Evolutionary conservation across 768 basidiomycete genomes (phyloP), one percentile per base, ranked within the genome.

Genomic region (Chalciporus piperatus): DNA sequence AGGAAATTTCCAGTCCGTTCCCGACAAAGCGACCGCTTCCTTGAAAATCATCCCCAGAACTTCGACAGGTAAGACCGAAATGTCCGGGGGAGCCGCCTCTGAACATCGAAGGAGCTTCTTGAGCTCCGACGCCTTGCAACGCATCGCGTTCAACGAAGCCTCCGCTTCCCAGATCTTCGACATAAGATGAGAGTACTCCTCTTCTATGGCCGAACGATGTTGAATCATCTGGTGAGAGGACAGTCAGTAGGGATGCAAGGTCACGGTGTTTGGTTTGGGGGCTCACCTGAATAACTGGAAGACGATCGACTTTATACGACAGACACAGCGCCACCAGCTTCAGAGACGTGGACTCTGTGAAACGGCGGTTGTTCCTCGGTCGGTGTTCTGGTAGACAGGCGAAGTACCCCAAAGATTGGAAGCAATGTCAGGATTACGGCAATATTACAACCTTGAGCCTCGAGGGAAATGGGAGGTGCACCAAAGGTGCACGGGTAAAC

Each of bases 1-100:
- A 8, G 25, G 50, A 28, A 50, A 48, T 12, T 41, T 50, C 13
- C 22, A 25, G 44, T 8, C 52, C 19, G 30, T 20, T 46, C 32
- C 28, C n/a, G 59, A 38, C 16, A 42, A 52, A 23, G 16, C 44
- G 9, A 57, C 43, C 25, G 47, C 60, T 47, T 63, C 57, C 37
- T 54, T 41, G 44, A 67, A 66, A 30, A 67, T 57, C 52, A 66
- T 55, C n/a, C 53, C 57, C 30, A 67, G 43, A 39, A 70, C 30
- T 41, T 67, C 66, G 45, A 59, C 55, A 17, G 66, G 68, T 17
- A 67, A 27, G n/a, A 43, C 30, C 33, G 66, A 66, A 41, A 59
- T 51, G 30, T 16, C 54, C 13, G 54, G 3, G 20, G 22, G 51
- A 27, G 11, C 35, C 20, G 17, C 19, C 33, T 27, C 45, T 9